Evolutionary conservation across 2,329 filamentous ascomycete species (phyloP).

Genomic region (Teratosphaeria epicoccoides): DNA sequence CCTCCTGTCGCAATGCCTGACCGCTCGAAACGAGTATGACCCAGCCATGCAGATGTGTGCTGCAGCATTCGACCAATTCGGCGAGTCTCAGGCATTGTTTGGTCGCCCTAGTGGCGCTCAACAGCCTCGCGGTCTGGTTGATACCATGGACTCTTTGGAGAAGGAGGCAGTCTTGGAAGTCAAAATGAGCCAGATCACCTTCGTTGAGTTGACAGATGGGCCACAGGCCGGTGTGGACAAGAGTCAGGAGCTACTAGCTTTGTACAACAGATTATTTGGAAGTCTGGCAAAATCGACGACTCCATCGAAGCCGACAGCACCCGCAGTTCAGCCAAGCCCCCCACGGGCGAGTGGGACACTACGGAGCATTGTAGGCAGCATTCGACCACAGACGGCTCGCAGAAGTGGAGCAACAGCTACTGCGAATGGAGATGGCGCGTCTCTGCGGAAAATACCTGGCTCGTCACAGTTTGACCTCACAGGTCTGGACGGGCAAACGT

Average conservation of each 20-base stretch:
- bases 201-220: constrained; percentile 75
- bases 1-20: constrained; percentile 73
- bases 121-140: constrained; percentile 46
- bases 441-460: constrained; percentile 4
- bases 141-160: constrained; percentile 73
- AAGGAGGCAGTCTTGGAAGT: constrained; percentile 84
- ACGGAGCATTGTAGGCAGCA: constrained; percentile 55
- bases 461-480: not conserved
- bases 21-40: constrained; percentile 72
- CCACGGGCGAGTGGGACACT: constrained; percentile 27
- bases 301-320: constrained; percentile 37
- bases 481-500: constrained; percentile 4
- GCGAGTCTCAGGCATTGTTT: constrained; percentile 59
- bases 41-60: constrained; percentile 76
- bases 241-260: constrained; percentile 68
- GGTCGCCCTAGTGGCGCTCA: constrained; percentile 35
- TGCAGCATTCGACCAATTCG: constrained; percentile 83
- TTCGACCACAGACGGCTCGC: constrained; percentile 48
- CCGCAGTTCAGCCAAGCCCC: constrained; percentile 13
- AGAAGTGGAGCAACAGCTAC: constrained; percentile 36
- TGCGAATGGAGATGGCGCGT: not conserved
- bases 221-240: constrained; percentile 78
- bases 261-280: constrained; percentile 75
- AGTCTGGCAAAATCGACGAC: constrained; percentile 33
- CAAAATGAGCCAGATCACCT: constrained; percentile 84